Percentiles rank a stretch among this genome's conserved stretches.
Evolutionary conservation across 1,284 basidiomycete species (phyloP).

Genomic region (Sphaerobolus stellatus): DNA sequence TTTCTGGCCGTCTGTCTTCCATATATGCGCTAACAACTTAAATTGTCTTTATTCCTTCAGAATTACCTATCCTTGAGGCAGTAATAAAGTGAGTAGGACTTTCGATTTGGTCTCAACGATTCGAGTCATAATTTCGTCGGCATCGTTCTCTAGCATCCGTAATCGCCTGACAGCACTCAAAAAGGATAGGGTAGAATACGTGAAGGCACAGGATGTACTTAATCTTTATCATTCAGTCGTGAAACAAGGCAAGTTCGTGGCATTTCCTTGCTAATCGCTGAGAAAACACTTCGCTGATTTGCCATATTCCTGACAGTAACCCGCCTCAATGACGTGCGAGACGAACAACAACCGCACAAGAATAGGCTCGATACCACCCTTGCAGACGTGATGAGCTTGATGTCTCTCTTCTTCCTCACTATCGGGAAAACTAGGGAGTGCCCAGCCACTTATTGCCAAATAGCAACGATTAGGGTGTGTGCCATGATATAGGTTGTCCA

Average conservation of each 20-base stretch:
- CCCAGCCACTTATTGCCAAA: constrained; percentile 90
- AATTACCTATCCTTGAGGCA: constrained; percentile 92
- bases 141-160: constrained; percentile 67
- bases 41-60: constrained; percentile 36
- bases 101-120: not conserved
- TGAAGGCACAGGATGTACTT: constrained; percentile 92
- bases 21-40: not conserved
- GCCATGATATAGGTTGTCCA: constrained; percentile 6
- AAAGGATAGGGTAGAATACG: constrained; percentile 85
- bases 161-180: constrained; percentile 87
- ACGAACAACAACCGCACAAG: constrained; percentile 72
- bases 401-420: constrained; percentile 90
- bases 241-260: constrained; percentile 73
- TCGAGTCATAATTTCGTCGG: constrained; percentile 17
- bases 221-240: constrained; percentile 91
- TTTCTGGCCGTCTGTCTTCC: constrained; percentile 11
- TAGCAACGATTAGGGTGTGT: constrained; percentile 90
- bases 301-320: constrained; percentile 59
- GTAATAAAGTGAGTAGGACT: constrained; percentile 75
- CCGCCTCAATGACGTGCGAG: constrained; percentile 88
- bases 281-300: not conserved
- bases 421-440: constrained; percentile 92
- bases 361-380: constrained; percentile 92
- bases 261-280: not conserved
- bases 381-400: constrained; percentile 88